Evolutionary conservation across 108 stramenopile species (phyloP).

Genomic region (Fistulifera pelliculosa): DNA sequence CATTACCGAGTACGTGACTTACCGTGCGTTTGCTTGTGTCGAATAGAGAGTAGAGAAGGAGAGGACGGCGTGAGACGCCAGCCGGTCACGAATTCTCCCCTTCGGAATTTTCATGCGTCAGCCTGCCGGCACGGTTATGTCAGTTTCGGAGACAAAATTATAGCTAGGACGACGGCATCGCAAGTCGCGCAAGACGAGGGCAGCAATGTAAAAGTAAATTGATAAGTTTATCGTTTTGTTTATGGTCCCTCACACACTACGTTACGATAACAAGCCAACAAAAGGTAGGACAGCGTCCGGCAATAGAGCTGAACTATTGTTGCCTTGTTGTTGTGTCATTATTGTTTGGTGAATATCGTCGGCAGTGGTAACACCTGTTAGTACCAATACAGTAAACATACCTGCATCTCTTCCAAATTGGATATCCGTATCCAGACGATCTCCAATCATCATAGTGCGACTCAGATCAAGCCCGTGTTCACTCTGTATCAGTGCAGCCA

Average conservation of each 20-base stretch:
- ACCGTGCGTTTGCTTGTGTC: not conserved
- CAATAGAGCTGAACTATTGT: not conserved
- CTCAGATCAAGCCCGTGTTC: constrained; percentile 25
- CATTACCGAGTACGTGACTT: too few species aligned
- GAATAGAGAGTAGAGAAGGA: not conserved
- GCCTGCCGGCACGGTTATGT: too few species aligned
- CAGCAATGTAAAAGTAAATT: too few species aligned
- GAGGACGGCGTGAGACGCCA: too few species aligned
- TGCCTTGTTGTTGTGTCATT: not conserved
- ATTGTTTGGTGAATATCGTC: not conserved
- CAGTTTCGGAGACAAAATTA: too few species aligned
- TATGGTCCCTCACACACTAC: too few species aligned
- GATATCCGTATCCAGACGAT: constrained; percentile 87
- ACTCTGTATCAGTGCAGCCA: constrained; percentile 36
- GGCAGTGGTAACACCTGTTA: constrained; percentile 70
- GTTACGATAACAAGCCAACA: not conserved
- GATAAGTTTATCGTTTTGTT: too few species aligned
- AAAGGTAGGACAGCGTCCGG: not conserved
- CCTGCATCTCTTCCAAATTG: constrained; percentile 59
- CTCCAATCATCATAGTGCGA: constrained; percentile 73
- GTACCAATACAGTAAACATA: constrained; percentile 60
- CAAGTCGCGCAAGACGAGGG: too few species aligned
- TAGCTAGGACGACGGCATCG: too few species aligned
- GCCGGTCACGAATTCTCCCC: too few species aligned
- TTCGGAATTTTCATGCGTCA: too few species aligned